Evolutionary conservation across 768 basidiomycete genomes (phyloP), one percentile per base, ranked within the genome.

Genomic region (Omphalotus guepiniiformis): DNA sequence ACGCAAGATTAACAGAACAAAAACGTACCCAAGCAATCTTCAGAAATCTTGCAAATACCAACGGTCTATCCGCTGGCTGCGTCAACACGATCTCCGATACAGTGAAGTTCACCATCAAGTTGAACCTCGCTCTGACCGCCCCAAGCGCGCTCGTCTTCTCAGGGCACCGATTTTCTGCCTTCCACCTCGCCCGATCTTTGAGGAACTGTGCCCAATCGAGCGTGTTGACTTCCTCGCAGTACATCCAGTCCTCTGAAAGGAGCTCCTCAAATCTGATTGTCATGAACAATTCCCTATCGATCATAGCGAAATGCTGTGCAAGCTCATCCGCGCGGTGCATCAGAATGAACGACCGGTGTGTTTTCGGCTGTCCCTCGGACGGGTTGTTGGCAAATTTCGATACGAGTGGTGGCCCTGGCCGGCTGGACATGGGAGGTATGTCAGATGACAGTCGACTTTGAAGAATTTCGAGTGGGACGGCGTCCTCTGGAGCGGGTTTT

Each of bases 221-320:
- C 18, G 88, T 76, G 55, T 88, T 76, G 9, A 79, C 75, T 45
- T 80, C 84, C 47, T 78, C 72, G 39, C 76, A 74, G 8, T 73
- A 71, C 62, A 75, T 72, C 84, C 84, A 86, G 30, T 86, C 81
- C 40, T 80, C 77, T 51, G 82, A 73, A 30, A 91, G 81, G n/a
- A 93, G 73, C 57, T 95, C 93, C 58, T 93, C 89, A 58, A 93
- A 93, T 55, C 84, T 85, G 62, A 95, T 75, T 11, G 79, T 77
- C 63, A 88, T 81, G 61, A 93, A 90, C 46, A 94, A 67, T 55
- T 94, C 92, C 21, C 88, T 77, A 53, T 95, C 92, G 53, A 95
- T 91, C 76, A 91, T 84, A 6, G 85, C 76, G 57, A 94, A 88
- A 56, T 93, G 88, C 43, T 82, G 74, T 1, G 86, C 86, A 27